A percentile compares a stretch with the other conserved stretches of the same genome.
Evolutionary conservation across 2,329 filamentous ascomycete species (phyloP).

Genomic region (Pestalotiopsis sp.): DNA sequence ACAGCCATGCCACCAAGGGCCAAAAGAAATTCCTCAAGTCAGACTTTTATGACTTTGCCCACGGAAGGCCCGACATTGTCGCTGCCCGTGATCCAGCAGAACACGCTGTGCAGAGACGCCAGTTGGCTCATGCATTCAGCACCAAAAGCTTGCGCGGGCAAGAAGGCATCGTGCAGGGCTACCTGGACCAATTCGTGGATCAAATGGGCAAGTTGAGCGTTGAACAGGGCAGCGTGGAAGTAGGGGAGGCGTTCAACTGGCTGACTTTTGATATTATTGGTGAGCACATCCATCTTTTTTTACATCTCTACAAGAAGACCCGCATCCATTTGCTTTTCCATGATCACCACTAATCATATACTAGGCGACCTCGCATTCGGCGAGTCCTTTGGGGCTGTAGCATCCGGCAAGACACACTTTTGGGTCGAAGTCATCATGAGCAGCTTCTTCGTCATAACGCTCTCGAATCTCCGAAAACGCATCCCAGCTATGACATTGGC

Average conservation of each 20-base stretch:
- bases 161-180: conserved; percentile 19
- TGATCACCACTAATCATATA: not conserved
- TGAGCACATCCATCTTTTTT: not conserved
- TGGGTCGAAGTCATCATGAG: conserved; percentile 19
- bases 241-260: conserved; percentile 14
- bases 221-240: conserved; percentile 7
- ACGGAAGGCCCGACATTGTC: conserved; percentile 8
- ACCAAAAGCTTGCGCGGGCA: conserved; percentile 19
- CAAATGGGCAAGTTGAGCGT: conserved; percentile 15
- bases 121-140: conserved; percentile 20
- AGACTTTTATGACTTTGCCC: conserved; percentile 18
- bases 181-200: conserved; percentile 21
- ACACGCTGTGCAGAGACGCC: conserved; percentile 17
- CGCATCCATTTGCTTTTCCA: not conserved
- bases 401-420: conserved; percentile 2
- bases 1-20: conserved; percentile 24
- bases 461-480: not conserved
- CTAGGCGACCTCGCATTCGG: conserved; percentile 19
- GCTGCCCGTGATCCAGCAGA: conserved; percentile 16
- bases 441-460: not conserved
- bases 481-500: not conserved
- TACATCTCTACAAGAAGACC: not conserved
- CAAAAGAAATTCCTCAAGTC: conserved; percentile 13
- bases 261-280: conserved; percentile 12
- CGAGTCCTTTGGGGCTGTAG: conserved; percentile 18